Evolutionary conservation across 2,329 filamentous ascomycete genomes (phyloP).

Genomic region (Verticillium longisporum): DNA sequence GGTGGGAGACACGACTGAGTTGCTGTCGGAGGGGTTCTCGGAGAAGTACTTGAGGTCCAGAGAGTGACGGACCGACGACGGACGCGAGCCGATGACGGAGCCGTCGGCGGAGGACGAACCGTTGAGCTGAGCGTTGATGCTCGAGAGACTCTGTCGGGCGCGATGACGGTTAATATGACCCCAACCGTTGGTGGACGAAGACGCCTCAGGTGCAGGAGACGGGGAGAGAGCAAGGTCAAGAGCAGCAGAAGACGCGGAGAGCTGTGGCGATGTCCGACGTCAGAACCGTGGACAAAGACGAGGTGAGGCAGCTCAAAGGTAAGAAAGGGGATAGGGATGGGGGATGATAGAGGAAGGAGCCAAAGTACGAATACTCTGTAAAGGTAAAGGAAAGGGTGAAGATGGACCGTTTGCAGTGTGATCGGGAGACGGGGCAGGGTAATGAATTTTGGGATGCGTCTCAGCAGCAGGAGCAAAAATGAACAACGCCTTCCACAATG

Average conservation of each 20-base stretch:
- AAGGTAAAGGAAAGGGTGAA: too few species aligned
- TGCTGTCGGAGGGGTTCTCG: conserved; percentile 34
- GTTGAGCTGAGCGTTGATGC: conserved; percentile 31
- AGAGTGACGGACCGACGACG: conserved; percentile 49
- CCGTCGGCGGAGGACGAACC: conserved; percentile 33
- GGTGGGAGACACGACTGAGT: conserved; percentile 36
- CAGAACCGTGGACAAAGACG: neutral
- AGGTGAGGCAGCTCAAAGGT: neutral
- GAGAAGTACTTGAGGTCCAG: conserved; percentile 46
- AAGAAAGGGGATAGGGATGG: conserved; percentile 4
- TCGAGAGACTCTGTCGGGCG: conserved; percentile 52
- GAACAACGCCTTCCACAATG: neutral
- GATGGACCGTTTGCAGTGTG: neutral
- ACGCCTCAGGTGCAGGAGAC: conserved; percentile 53
- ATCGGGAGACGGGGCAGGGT: neutral
- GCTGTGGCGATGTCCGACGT: conserved; percentile 42
- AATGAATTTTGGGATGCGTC: neutral
- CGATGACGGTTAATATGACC: conserved; percentile 62
- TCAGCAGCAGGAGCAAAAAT: neutral
- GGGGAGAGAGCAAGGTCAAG: conserved; percentile 71
- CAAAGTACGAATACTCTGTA: too few species aligned
- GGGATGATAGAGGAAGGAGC: neutral
- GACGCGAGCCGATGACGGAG: conserved; percentile 36
- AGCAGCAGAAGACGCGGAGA: conserved; percentile 74
- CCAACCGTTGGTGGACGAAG: conserved; percentile 43